Percentiles rank a stretch among this genome's conserved stretches.
Conservation (phyloP, 352 stramenopile genomes). For the Nothophytophthora sp. region DNA sequence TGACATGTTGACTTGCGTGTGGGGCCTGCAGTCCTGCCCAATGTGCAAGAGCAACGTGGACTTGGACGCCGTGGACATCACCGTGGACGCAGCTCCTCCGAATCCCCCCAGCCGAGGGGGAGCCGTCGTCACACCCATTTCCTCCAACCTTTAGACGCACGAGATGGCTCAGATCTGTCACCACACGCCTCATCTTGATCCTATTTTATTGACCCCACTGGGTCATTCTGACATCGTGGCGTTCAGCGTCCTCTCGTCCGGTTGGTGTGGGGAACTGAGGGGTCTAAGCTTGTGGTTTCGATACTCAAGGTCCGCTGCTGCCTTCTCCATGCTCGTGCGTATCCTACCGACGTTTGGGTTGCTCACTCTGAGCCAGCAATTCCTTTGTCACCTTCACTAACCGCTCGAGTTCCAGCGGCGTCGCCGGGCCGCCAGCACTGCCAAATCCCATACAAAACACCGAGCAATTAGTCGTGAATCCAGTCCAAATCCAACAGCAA, state of each 20-base stretch:
- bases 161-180: neutral
- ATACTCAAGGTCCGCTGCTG: too few relatives aligned
- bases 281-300: too few relatives aligned
- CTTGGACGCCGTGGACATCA: conserved; percentile 46
- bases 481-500: neutral
- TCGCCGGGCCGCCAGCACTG: conserved; percentile 68
- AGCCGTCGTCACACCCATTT: conserved; percentile 45
- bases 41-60: conserved; percentile 87
- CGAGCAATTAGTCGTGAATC: conserved; percentile 8
- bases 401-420: conserved; percentile 56
- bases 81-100: conserved; percentile 18
- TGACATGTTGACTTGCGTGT: neutral
- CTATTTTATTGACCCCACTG: conserved; percentile 17
- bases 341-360: conserved; percentile 25
- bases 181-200: neutral
- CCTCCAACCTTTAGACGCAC: conserved; percentile 6
- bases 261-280: too few relatives aligned
- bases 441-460: conserved; percentile 14
- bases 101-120: conserved; percentile 20
- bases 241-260: too few relatives aligned
- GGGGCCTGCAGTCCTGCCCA: conserved; percentile 65
- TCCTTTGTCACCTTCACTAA: conserved; percentile 63
- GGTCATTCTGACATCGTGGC: neutral
- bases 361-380: conserved; percentile 52
- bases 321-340: conserved; percentile 13